phyloP scores from a whole-genome alignment of 208 protist species.

The Leishmania amazonensis region DNA sequence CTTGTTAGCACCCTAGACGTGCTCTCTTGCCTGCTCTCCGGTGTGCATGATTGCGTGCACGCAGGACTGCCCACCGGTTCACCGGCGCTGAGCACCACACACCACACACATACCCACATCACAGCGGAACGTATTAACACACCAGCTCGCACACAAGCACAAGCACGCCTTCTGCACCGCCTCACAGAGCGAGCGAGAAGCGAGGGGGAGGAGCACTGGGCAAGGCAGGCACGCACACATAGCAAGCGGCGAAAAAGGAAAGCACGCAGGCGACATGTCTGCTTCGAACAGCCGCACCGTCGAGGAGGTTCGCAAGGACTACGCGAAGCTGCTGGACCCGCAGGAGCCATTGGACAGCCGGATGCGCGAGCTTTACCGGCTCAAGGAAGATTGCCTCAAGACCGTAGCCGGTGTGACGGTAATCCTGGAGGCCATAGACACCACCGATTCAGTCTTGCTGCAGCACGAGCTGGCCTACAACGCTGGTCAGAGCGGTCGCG shows the following conservation, averaged over 20 bases:
- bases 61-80: not conserved
- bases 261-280: slow-evolving; percentile 14
- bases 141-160: not conserved
- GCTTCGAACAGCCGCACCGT: slow-evolving; percentile 27
- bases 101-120: not conserved
- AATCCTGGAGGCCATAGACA: slow-evolving; percentile 76
- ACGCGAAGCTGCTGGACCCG: slow-evolving; percentile 71
- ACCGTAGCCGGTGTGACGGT: slow-evolving; percentile 53
- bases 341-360: slow-evolving; percentile 79
- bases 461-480: slow-evolving; percentile 98
- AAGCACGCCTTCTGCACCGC: not conserved
- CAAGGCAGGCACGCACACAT: not conserved
- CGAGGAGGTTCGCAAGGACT: slow-evolving; percentile 59
- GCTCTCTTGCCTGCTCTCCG: slow-evolving; percentile 6
- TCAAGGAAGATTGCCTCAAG: slow-evolving; percentile 80
- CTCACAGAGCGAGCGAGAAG: not conserved
- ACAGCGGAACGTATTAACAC: not conserved
- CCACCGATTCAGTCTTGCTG: slow-evolving; percentile 94
- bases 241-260: not conserved
- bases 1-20: too few relatives aligned
- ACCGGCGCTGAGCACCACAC: not conserved
- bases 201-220: too few relatives aligned
- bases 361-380: slow-evolving; percentile 86
- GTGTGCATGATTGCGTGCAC: not conserved
- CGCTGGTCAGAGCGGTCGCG: slow-evolving; percentile 94